Conservation (phyloP, 2,329 filamentous ascomycete species). For the Ophiostoma himal-ulmi region DNA sequence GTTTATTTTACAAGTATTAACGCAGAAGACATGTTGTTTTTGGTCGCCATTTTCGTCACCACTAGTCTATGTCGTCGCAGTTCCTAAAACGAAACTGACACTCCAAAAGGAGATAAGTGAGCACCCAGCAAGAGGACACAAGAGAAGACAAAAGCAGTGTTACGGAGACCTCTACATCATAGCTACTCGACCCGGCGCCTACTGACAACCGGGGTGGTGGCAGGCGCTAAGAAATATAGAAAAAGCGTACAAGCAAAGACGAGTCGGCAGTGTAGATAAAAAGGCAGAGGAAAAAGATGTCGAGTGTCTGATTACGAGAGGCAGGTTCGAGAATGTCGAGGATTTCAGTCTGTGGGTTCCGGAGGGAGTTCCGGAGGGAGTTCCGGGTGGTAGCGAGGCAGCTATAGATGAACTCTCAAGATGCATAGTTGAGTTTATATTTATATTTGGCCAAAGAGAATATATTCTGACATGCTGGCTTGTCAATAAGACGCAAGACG, state of each 20-base stretch:
- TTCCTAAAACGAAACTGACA: neutral
- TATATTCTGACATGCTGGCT: neutral
- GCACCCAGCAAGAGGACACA: neutral
- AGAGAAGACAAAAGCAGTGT: neutral
- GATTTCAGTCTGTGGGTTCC: neutral
- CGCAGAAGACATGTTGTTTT: neutral
- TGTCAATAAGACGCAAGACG: neutral
- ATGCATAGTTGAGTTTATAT: neutral
- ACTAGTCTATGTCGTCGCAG: neutral
- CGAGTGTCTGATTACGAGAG: neutral
- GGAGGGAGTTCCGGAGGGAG: neutral
- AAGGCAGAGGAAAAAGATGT: neutral
- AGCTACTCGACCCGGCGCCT: neutral
- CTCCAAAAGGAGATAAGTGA: neutral
- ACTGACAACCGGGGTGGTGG: conserved; percentile 3
- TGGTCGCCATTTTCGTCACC: neutral
- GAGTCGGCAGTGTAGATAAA: neutral
- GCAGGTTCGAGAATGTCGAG: neutral
- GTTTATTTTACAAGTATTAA: neutral
- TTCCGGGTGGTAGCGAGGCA: neutral
- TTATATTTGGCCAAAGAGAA: neutral
- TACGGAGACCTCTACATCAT: neutral
- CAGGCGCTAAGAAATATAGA: neutral
- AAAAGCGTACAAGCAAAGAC: neutral
- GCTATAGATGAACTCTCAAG: neutral